phyloP scores from a whole-genome alignment of 768 basidiomycete species.

The Suillus placidus region DNA sequence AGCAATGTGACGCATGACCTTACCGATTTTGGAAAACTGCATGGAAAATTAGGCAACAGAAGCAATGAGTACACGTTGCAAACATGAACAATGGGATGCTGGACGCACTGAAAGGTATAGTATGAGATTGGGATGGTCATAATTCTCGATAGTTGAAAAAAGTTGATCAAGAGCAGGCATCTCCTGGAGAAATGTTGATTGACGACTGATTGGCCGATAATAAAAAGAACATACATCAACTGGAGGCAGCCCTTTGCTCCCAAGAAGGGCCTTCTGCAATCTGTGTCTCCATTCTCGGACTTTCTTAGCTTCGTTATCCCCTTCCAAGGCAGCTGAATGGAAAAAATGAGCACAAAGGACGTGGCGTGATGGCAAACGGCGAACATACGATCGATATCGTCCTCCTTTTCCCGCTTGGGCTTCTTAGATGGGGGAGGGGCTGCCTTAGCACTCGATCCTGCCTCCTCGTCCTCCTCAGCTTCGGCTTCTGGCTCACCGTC shows the following conservation, averaged over 20 bases:
- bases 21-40: conserved; percentile 52
- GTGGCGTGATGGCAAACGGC: neutral
- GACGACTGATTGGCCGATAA: conserved; percentile 9
- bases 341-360: conserved; percentile 14
- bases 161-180: conserved; percentile 73
- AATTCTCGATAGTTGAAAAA: conserved; percentile 77
- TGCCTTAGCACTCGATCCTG: conserved; percentile 53
- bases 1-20: conserved; percentile 67
- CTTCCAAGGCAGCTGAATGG: conserved; percentile 43
- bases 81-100: conserved; percentile 11
- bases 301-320: conserved; percentile 66
- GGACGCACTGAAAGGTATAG: conserved; percentile 63
- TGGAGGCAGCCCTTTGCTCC: conserved; percentile 62
- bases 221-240: conserved; percentile 52
- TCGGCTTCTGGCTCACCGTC: conserved; percentile 52
- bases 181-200: conserved; percentile 49
- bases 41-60: conserved; percentile 11
- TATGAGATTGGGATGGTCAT: conserved; percentile 72
- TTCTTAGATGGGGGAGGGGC: conserved; percentile 71
- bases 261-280: conserved; percentile 85
- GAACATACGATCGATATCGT: conserved; percentile 59
- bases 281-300: conserved; percentile 93
- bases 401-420: conserved; percentile 59
- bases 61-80: conserved; percentile 14
- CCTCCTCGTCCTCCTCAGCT: conserved; percentile 48